Evolutionary conservation across 2,329 filamentous ascomycete genomes (phyloP).

Genomic region (Beauveria asiatica): DNA sequence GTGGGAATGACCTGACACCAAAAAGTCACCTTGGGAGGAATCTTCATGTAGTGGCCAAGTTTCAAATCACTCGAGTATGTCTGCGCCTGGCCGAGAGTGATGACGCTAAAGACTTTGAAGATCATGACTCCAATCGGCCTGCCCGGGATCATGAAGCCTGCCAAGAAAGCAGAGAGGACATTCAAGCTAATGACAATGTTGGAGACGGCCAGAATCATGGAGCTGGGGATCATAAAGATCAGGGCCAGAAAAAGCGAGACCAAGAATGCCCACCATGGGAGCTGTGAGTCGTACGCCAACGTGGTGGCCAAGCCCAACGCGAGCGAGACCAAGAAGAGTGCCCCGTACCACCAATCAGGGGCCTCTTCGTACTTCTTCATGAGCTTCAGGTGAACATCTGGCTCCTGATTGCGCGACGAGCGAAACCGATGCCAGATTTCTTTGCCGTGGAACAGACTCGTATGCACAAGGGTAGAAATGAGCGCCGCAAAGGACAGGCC

Average conservation of each 20-base stretch:
- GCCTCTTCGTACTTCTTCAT: conserved; percentile 27
- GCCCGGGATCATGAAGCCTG: conserved; percentile 20
- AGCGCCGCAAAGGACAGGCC: conserved; percentile 38
- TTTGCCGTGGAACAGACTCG: conserved; percentile 29
- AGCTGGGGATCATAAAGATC: conserved; percentile 18
- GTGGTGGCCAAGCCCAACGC: conserved; percentile 24
- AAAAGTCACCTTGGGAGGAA: conserved; percentile 31
- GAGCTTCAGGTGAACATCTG: conserved; percentile 28
- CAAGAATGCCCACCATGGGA: conserved; percentile 23
- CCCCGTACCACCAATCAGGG: conserved; percentile 32
- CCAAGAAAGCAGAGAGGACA: conserved; percentile 31
- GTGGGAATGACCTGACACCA: conserved; percentile 32
- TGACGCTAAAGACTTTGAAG: conserved; percentile 20
- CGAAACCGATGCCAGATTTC: conserved; percentile 37
- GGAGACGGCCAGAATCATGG: conserved; percentile 25
- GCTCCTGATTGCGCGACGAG: conserved; percentile 33
- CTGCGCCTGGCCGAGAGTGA: conserved; percentile 30
- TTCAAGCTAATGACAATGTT: conserved; percentile 30
- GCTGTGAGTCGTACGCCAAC: conserved; percentile 18
- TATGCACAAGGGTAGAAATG: conserved; percentile 33
- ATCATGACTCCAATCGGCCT: conserved; percentile 19
- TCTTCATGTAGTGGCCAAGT: conserved; percentile 41
- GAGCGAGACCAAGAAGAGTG: conserved; percentile 24
- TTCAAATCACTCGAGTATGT: conserved; percentile 41
- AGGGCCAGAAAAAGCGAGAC: conserved; percentile 20